A percentile compares a stretch with the other conserved stretches of the same genome.
phyloP scores from a whole-genome alignment of 768 basidiomycete genomes.

The Amanita pseudoporphyria region DNA sequence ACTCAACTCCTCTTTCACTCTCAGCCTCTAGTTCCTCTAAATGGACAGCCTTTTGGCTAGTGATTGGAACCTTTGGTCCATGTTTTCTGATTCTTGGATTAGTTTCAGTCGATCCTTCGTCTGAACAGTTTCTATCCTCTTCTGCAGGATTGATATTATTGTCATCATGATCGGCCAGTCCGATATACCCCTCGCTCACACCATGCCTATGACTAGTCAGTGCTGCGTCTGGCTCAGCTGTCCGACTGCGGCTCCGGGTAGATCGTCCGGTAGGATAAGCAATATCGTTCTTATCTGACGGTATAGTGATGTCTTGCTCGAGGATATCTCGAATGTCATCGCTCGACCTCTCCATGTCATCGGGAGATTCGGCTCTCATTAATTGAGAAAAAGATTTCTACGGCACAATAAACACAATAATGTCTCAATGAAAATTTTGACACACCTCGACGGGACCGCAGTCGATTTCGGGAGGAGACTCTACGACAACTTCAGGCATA shows the following conservation, averaged over 20 bases:
- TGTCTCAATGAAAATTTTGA: not conserved
- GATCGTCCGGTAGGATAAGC: not conserved
- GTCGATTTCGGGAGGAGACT: not conserved
- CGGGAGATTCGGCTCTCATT: slow-evolving; percentile 2
- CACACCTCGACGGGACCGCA: not conserved
- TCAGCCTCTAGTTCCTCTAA: not conserved
- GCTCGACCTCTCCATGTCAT: not conserved
- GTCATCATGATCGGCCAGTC: too few species aligned
- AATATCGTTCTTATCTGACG: not conserved
- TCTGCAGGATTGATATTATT: too few species aligned
- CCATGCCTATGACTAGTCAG: not conserved
- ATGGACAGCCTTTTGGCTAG: not conserved
- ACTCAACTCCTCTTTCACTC: not conserved
- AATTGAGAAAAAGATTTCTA: slow-evolving; percentile 1
- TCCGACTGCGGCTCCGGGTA: not conserved
- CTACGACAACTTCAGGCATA: not conserved
- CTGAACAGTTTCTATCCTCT: too few species aligned
- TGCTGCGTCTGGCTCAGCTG: not conserved
- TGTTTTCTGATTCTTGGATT: not conserved
- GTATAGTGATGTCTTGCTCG: slow-evolving; percentile 3
- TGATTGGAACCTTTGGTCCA: not conserved
- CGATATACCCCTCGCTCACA: not conserved
- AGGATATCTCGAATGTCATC: slow-evolving; percentile 3
- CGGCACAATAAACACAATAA: not conserved
- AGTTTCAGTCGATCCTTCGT: not conserved